These are phyloP conservation scores for Candida yuanshanica DNA, from an alignment of 805 yeast species.

Conservation along the genomic window DNA sequence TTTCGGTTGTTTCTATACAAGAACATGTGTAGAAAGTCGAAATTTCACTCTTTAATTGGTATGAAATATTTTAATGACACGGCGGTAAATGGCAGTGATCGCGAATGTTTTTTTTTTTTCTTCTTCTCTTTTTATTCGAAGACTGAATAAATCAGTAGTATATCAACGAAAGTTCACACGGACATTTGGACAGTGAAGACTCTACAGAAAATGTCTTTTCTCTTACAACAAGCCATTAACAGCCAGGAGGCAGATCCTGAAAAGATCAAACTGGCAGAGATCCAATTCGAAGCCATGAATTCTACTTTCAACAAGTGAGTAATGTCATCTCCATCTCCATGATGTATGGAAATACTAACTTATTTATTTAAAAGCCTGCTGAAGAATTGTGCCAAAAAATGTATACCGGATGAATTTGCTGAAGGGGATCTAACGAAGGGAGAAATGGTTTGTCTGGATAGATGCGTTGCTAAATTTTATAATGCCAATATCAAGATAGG, in stretches of 20 bases:
- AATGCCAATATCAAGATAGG: slow-evolving; percentile 64
- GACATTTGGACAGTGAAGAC: no score
- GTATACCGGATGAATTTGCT: slow-evolving; percentile 80
- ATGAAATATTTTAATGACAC: background rate
- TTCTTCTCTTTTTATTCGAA: no score
- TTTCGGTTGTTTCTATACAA: no score
- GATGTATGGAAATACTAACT: slow-evolving; percentile 8
- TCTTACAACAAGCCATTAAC: slow-evolving; percentile 40
- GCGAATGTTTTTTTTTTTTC: background rate
- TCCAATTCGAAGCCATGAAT: slow-evolving; percentile 63
- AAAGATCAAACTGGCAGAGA: slow-evolving; percentile 55
- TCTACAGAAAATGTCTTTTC: slow-evolving; percentile 77
- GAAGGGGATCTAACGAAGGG: slow-evolving; percentile 85
- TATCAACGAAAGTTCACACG: no score
- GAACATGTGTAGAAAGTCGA: no score
- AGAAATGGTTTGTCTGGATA: slow-evolving; percentile 72
- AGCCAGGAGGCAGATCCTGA: slow-evolving; percentile 52
- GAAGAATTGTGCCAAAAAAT: slow-evolving; percentile 62
- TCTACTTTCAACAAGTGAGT: slow-evolving; percentile 43
- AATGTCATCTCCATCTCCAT: background rate
- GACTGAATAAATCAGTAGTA: no score
- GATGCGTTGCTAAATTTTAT: slow-evolving; percentile 84
- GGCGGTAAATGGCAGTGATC: background rate
- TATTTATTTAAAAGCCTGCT: slow-evolving; percentile 37
- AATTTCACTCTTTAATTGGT: background rate